These are phyloP conservation scores for Hymenoscyphus occultus DNA, from an alignment of 2,329 filamentous ascomycete genomes.

Conservation along the genomic window DNA sequence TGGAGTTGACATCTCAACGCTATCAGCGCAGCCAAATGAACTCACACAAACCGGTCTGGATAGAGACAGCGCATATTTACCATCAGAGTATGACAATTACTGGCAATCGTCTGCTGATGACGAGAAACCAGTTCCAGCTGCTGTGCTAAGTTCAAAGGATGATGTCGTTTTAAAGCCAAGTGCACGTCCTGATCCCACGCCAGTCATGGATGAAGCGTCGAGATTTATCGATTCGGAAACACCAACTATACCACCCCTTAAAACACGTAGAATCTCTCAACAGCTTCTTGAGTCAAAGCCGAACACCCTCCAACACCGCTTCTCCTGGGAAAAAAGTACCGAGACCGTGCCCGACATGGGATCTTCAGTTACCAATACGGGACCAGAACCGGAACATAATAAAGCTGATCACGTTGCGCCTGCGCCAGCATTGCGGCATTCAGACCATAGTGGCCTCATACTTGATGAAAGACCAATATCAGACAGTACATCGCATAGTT, in stretches of 20 bases:
- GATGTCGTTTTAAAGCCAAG: background rate
- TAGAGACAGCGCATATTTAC: slow-evolving; percentile 61
- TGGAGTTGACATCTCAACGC: slow-evolving; percentile 16
- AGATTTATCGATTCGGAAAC: slow-evolving; percentile 26
- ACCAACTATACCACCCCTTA: slow-evolving; percentile 27
- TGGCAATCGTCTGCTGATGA: slow-evolving; percentile 52
- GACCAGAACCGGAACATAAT: background rate
- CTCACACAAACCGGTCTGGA: slow-evolving; percentile 18
- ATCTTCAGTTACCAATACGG: background rate
- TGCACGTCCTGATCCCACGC: background rate
- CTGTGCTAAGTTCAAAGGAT: background rate
- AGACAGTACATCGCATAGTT: background rate
- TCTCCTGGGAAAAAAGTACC: slow-evolving; percentile 33
- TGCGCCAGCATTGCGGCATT: background rate
- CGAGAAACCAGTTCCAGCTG: slow-evolving; percentile 13
- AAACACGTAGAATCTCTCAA: slow-evolving; percentile 22
- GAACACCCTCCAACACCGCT: slow-evolving; percentile 25
- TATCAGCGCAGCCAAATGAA: slow-evolving; percentile 19
- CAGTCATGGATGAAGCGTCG: background rate
- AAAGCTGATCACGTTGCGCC: background rate
- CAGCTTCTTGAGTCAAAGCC: slow-evolving; percentile 14
- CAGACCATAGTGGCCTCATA: slow-evolving; percentile 5
- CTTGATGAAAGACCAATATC: slow-evolving; percentile 10
- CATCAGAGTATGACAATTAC: slow-evolving; percentile 66
- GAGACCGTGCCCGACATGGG: slow-evolving; percentile 19